Conservation (phyloP, 495 filamentous ascomycete genomes). For the Aspergillus homomorphus region DNA sequence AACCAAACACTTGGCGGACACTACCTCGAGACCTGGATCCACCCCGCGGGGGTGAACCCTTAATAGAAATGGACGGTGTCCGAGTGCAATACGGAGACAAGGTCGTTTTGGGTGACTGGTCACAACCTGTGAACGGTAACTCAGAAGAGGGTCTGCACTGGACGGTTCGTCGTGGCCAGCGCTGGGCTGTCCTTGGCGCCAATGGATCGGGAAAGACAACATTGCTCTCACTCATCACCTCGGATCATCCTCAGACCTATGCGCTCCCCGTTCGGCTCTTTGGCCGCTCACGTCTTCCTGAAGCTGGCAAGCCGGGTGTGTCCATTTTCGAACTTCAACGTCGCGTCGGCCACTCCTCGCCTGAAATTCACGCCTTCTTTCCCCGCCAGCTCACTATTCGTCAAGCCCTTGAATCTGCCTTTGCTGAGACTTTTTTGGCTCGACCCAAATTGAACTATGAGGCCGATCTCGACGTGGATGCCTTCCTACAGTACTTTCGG, state of each 20-base stretch:
- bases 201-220: conserved; percentile 88
- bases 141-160: conserved; percentile 65
- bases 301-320: conserved; percentile 66
- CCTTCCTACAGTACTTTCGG: conserved; percentile 69
- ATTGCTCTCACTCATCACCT: conserved; percentile 84
- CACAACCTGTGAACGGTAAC: conserved; percentile 49
- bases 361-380: conserved; percentile 92
- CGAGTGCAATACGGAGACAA: conserved; percentile 76
- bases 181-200: conserved; percentile 88
- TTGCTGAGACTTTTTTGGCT: conserved; percentile 79
- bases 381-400: conserved; percentile 73
- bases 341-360: conserved; percentile 86
- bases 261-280: conserved; percentile 83
- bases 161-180: conserved; percentile 76
- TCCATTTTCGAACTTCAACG: conserved; percentile 90
- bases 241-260: conserved; percentile 93
- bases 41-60: conserved; percentile 48
- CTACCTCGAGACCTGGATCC: neutral
- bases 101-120: conserved; percentile 74
- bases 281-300: conserved; percentile 73
- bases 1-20: neutral
- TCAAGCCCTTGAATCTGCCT: conserved; percentile 75
- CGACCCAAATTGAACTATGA: conserved; percentile 59
- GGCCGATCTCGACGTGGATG: conserved; percentile 55
- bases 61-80: conserved; percentile 86